Conservation (phyloP, 352 stramenopile genomes). For the Globisporangium cystogenes region DNA sequence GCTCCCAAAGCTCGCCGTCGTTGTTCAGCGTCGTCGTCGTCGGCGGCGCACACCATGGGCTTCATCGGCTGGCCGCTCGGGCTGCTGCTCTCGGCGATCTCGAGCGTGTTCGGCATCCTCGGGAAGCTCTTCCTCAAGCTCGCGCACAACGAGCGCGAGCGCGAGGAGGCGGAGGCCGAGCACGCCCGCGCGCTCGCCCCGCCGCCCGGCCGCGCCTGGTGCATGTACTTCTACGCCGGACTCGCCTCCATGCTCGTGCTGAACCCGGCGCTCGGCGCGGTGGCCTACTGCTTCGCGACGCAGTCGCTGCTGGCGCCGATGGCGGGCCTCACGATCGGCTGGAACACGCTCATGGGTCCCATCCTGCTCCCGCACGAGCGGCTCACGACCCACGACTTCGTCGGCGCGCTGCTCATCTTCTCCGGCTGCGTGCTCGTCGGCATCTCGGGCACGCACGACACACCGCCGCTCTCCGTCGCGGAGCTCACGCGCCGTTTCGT, state of each 20-base stretch:
- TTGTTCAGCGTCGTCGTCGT: background rate
- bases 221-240: constrained; percentile 65
- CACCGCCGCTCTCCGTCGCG: constrained; percentile 51
- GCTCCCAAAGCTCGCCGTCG: too few relatives aligned
- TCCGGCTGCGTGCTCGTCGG: constrained; percentile 69
- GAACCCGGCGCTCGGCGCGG: constrained; percentile 55
- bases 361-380: constrained; percentile 64
- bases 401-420: constrained; percentile 74
- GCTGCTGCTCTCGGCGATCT: constrained; percentile 65
- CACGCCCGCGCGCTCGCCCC: constrained; percentile 3
- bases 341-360: constrained; percentile 76
- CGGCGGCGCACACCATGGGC: too few relatives aligned
- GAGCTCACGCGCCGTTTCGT: constrained; percentile 46
- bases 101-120: constrained; percentile 74
- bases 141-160: constrained; percentile 64
- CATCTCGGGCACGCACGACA: constrained; percentile 61
- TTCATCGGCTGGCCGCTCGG: constrained; percentile 75
- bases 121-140: constrained; percentile 82
- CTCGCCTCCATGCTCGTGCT: constrained; percentile 72
- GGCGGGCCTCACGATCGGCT: constrained; percentile 75
- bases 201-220: constrained; percentile 26
- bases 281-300: constrained; percentile 74
- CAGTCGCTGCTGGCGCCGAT: constrained; percentile 80
- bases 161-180: constrained; percentile 39
- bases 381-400: constrained; percentile 67